Percentiles rank a stretch among this genome's conserved stretches.
These are phyloP conservation scores for Neofusicoccum kwambonambiense DNA, from an alignment of 2,329 filamentous ascomycete species.

Conservation along the genomic window DNA sequence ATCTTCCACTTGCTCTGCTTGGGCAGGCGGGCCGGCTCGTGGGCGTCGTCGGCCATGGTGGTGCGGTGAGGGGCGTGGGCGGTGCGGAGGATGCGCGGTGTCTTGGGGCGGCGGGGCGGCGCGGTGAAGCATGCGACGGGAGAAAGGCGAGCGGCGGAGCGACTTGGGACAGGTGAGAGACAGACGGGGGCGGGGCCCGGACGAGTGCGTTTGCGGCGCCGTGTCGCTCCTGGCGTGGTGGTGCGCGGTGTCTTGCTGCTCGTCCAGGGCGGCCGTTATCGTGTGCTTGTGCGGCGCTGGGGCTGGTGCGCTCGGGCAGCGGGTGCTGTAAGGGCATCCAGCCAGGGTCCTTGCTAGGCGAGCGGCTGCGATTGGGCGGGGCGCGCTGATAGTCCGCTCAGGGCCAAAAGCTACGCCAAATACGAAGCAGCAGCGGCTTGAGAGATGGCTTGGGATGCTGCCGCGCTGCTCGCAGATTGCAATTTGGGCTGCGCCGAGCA, in stretches of 20 bases:
- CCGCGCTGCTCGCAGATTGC: conserved; percentile 11
- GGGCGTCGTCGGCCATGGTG: conserved; percentile 33
- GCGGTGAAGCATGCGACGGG: conserved; percentile 7
- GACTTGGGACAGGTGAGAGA: background rate
- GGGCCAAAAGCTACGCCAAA: conserved; percentile 11
- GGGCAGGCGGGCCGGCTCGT: conserved; percentile 34
- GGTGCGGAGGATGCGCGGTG: conserved; percentile 13
- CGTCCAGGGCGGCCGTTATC: conserved; percentile 18
- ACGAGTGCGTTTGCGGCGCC: conserved; percentile 10
- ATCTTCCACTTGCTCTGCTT: conserved; percentile 52
- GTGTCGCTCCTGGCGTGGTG: conserved; percentile 16
- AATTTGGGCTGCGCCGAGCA: conserved; percentile 12
- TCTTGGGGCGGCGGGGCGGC: conserved; percentile 4
- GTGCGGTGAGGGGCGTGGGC: conserved; percentile 7
- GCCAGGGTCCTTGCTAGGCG: conserved; percentile 13
- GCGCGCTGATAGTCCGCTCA: conserved; percentile 5
- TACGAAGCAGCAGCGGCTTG: background rate
- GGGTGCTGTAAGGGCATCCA: conserved; percentile 1
- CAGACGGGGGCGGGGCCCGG: conserved; percentile 2
- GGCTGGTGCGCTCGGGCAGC: conserved; percentile 5
- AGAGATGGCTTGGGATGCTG: background rate
- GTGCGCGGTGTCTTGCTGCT: conserved; percentile 5
- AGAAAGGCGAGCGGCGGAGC: background rate
- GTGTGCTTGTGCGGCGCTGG: background rate
- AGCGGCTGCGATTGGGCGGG: conserved; percentile 9